Base-by-base conservation (phyloP, 768 basidiomycete species). In the Lactarius evosmus region DNA sequence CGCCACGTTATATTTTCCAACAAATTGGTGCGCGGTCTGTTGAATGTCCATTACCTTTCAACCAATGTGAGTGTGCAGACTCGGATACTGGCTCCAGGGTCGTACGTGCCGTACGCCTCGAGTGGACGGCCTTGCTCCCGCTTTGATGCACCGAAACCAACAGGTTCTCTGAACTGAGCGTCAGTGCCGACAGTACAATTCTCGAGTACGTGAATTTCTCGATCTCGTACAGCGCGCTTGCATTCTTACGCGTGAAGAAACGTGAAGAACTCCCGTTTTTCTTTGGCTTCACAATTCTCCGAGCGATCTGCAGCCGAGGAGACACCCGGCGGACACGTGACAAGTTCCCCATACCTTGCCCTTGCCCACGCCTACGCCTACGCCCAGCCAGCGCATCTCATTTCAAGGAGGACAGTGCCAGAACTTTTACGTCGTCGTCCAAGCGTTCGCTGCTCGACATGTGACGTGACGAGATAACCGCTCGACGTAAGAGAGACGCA, bases 401-500 rank as follows among this genome's bases (percentile, higher is more conserved):
- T 46, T 46, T 46, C 22, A 46, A 46, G 22, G 22, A 46, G 22
- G 44, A 22, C 22, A 9, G 12, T 40, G 16, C 40, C 40, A 40
- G 40, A 49, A 25, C 5, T 49, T 46, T 49, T 49, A 49, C 46
- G 46, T 49, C 46, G n/a, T n/a, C 44, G 22, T 49, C 46, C 22
- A 9, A 27, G 22, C 22, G 46, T 49, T 49, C 44, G 44, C 44
- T 6, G 44, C 22, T 46, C 44, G 25, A 25, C 9, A 27, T 7
- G 22, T 49, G 44, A n/a, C 41, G 22, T 49, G 44, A n/a, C 41
- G n/a, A n/a, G n/a, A 44, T 36, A 25, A 22, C 41, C 8, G 2
- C 27, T 53, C 32, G 56, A 36, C 51, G 62, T 58, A 58, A 50
- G n/a, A 25, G 12, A 25, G 12, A 25, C 25, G 46, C 46, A 49